phyloP scores from a whole-genome alignment of 2,329 filamentous ascomycete genomes.

The Beauveria asiatica region DNA sequence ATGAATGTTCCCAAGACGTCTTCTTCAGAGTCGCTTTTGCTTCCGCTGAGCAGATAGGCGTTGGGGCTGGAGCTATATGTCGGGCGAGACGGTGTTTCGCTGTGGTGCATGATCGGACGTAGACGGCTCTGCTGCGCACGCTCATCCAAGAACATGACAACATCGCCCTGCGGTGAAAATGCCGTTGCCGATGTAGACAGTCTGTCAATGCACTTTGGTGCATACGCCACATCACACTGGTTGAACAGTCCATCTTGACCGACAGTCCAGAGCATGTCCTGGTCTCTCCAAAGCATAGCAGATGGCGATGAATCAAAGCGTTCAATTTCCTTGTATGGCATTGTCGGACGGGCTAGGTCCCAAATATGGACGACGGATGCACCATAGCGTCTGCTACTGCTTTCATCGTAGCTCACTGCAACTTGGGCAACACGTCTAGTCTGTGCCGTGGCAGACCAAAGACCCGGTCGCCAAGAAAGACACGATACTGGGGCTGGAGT shows the following conservation, averaged over 20 bases:
- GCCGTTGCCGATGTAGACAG: conserved; percentile 52
- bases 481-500: conserved; percentile 52
- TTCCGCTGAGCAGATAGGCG: conserved; percentile 44
- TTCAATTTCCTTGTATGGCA: conserved; percentile 59
- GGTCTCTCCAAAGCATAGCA: conserved; percentile 54
- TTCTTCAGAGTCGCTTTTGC: conserved; percentile 57
- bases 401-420: conserved; percentile 53
- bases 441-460: conserved; percentile 57
- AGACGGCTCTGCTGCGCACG: conserved; percentile 36
- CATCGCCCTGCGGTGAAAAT: conserved; percentile 52
- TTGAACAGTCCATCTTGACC: conserved; percentile 53
- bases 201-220: conserved; percentile 53
- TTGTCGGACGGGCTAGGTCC: conserved; percentile 58
- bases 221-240: conserved; percentile 58
- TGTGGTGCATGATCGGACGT: conserved; percentile 30
- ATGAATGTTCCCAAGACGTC: conserved; percentile 54
- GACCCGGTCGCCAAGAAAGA: conserved; percentile 54
- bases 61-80: conserved; percentile 42
- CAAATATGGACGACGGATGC: conserved; percentile 55
- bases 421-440: conserved; percentile 53
- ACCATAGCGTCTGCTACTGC: conserved; percentile 43
- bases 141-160: conserved; percentile 55
- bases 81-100: conserved; percentile 27
- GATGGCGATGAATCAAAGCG: conserved; percentile 50
- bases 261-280: conserved; percentile 58